phyloP scores from a whole-genome alignment of 2,329 filamentous ascomycete species.

The Trichoderma cornu-damae region DNA sequence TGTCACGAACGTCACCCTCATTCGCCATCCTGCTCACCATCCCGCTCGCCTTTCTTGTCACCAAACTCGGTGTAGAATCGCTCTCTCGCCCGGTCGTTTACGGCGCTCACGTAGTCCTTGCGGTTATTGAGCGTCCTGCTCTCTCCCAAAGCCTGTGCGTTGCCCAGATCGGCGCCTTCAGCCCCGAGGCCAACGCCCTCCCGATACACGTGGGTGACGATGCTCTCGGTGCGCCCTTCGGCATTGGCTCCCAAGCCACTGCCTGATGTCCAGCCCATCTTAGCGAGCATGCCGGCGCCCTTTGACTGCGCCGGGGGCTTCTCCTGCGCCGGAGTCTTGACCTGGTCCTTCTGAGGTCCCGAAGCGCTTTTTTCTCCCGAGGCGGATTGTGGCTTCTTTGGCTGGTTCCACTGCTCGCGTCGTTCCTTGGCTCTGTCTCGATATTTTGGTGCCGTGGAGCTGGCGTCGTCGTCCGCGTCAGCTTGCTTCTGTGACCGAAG shows the following conservation, averaged over 20 bases:
- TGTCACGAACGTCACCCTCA: background rate
- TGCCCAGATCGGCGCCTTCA: constrained; percentile 63
- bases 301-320: constrained; percentile 44
- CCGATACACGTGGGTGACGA: constrained; percentile 60
- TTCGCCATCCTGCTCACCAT: background rate
- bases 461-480: constrained; percentile 15
- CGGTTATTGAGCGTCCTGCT: constrained; percentile 57
- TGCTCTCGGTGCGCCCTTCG: constrained; percentile 57
- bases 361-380: constrained; percentile 35
- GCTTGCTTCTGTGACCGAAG: constrained; percentile 32
- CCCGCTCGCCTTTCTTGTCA: constrained; percentile 42
- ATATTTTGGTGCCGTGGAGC: constrained; percentile 39
- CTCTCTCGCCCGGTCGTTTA: constrained; percentile 61
- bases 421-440: constrained; percentile 65
- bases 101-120: constrained; percentile 57
- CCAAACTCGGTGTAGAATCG: constrained; percentile 40
- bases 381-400: constrained; percentile 46
- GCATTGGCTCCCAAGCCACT: constrained; percentile 60
- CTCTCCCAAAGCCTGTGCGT: constrained; percentile 60
- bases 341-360: constrained; percentile 20
- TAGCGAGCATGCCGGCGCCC: constrained; percentile 62
- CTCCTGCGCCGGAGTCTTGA: constrained; percentile 21
- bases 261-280: constrained; percentile 67
- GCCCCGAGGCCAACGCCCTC: constrained; percentile 66
- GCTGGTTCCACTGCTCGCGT: constrained; percentile 57